Conservation (phyloP, 176 grass and related monocot genomes). For the Oryza rufipogon region DNA sequence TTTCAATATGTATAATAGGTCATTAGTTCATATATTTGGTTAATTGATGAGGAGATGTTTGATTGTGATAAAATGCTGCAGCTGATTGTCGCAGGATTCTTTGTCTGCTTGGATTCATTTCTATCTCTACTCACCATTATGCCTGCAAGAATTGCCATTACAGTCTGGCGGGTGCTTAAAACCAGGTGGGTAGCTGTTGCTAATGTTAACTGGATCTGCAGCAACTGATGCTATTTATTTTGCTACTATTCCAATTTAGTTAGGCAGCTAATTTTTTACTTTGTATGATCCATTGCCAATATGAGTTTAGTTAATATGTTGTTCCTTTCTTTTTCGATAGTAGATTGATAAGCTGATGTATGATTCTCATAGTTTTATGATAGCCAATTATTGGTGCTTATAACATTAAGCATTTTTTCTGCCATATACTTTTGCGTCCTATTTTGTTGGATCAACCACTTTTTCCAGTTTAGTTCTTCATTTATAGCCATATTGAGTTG, state of each 20-base stretch:
- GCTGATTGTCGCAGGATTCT: slow-evolving; percentile 87
- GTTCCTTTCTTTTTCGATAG: neutral
- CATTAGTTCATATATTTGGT: slow-evolving; percentile 21
- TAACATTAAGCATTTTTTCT: slow-evolving; percentile 3
- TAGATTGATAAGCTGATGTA: neutral
- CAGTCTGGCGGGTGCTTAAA: slow-evolving; percentile 75
- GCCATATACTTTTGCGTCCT: slow-evolving; percentile 4
- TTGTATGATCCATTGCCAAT: slow-evolving; percentile 15
- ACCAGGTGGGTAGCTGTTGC: slow-evolving; percentile 57
- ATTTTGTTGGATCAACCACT: neutral
- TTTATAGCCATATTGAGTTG: neutral
- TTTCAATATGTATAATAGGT: neutral
- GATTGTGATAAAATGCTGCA: slow-evolving; percentile 76
- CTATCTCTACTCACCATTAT: slow-evolving; percentile 88
- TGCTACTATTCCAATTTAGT: slow-evolving; percentile 1
- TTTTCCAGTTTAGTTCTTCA: slow-evolving; percentile 20
- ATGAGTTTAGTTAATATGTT: neutral
- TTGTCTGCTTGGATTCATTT: slow-evolving; percentile 96
- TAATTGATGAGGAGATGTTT: slow-evolving; percentile 43
- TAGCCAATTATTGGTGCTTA: neutral
- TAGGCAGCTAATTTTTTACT: neutral
- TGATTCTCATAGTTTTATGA: neutral
- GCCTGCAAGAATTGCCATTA: slow-evolving; percentile 81
- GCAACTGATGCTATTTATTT: neutral
- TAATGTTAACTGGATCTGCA: slow-evolving; percentile 32